Percentiles rank a stretch among this genome's conserved stretches.
phyloP scores from a whole-genome alignment of 495 filamentous ascomycete genomes.

The Copromyces sp. region DNA sequence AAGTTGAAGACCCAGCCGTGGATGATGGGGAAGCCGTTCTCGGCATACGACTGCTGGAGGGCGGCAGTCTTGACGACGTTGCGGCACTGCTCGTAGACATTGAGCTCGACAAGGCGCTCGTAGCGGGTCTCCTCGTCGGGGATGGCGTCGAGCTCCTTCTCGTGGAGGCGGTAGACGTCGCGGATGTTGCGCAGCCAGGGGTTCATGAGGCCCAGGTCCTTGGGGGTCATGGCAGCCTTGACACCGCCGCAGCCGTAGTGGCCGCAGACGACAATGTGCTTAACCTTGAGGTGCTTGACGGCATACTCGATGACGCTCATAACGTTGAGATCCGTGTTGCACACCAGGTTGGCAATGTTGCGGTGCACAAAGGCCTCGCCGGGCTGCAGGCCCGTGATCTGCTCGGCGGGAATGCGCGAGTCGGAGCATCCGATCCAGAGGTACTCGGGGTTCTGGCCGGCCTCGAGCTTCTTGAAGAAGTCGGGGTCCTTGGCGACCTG shows the following conservation, averaged over 20 bases:
- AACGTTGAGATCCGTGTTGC: conserved; percentile 47
- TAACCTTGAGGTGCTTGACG: conserved; percentile 47
- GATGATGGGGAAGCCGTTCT: conserved; percentile 43
- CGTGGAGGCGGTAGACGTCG: conserved; percentile 48
- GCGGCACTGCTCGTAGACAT: conserved; percentile 47
- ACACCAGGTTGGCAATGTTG: conserved; percentile 55
- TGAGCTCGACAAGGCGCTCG: conserved; percentile 50
- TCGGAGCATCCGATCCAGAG: conserved; percentile 59
- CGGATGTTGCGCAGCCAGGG: conserved; percentile 52
- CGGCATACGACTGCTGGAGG: conserved; percentile 42
- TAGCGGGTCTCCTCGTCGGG: conserved; percentile 33
- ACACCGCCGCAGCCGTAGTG: conserved; percentile 57
- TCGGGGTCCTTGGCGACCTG: conserved; percentile 40
- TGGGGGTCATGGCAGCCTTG: conserved; percentile 48
- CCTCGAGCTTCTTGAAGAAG: conserved; percentile 43
- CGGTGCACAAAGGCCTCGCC: conserved; percentile 54
- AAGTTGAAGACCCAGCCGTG: conserved; percentile 50
- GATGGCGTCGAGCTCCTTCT: conserved; percentile 45
- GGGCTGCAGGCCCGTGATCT: conserved; percentile 47
- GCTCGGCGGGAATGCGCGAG: conserved; percentile 52
- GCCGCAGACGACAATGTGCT: conserved; percentile 56
- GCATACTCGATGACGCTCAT: conserved; percentile 56
- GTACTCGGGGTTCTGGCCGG: conserved; percentile 47
- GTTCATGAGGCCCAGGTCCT: conserved; percentile 49
- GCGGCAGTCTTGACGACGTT: conserved; percentile 50